These are phyloP conservation scores for Bocquillonia castaneifolia DNA, from an alignment of 441 rosid genomes.

Conservation along the genomic window DNA sequence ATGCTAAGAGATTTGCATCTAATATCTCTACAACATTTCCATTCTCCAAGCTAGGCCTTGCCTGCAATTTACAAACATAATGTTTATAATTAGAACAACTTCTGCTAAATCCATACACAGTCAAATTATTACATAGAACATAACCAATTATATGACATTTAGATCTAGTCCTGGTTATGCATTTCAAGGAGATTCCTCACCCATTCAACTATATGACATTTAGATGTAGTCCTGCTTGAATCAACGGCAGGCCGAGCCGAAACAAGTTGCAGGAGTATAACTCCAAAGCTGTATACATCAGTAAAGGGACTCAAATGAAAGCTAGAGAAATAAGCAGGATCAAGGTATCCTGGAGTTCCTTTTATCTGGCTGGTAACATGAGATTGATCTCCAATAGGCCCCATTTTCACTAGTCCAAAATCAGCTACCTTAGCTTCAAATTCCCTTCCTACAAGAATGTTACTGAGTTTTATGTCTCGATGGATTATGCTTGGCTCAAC, in stretches of 20 bases:
- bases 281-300: conserved; percentile 61
- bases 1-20: conserved; percentile 42
- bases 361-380: conserved; percentile 60
- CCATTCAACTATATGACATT: conserved; percentile 50
- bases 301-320: conserved; percentile 50
- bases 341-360: conserved; percentile 70
- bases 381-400: conserved; percentile 53
- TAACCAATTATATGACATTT: no score
- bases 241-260: conserved; percentile 46
- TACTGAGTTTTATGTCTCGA: conserved; percentile 58
- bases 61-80: conserved; percentile 26
- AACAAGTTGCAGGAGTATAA: conserved; percentile 59
- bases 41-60: conserved; percentile 43
- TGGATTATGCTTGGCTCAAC: conserved; percentile 56
- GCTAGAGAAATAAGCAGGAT: conserved; percentile 57
- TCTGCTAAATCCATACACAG: not conserved
- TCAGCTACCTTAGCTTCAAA: conserved; percentile 60
- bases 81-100: no score
- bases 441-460: conserved; percentile 49
- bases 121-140: no score
- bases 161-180: no score
- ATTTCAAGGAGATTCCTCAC: conserved; percentile 27
- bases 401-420: conserved; percentile 52
- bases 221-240: conserved; percentile 27
- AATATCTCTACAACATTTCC: conserved; percentile 45